Evolutionary conservation across 768 basidiomycete genomes (phyloP), one percentile per base, ranked within the genome.

Genomic region (Trametes villosa): DNA sequence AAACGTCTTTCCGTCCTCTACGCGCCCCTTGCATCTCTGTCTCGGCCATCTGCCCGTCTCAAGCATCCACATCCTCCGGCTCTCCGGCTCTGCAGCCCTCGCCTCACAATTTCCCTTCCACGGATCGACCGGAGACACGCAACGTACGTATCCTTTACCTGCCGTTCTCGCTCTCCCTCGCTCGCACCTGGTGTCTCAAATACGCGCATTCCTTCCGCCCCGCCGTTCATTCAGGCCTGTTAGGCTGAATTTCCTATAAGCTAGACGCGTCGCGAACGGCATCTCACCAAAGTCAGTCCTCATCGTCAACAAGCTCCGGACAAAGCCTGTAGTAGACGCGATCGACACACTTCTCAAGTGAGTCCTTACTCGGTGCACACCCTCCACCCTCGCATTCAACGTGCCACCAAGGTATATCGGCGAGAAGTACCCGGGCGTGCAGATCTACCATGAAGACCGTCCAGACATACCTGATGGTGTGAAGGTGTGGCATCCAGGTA

Each of bases 251-350:
- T 24, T 53, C 13, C 45, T 9, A 52, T 47, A 63, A 63, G 62
- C 52, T 55, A 63, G 62, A 45, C 62, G 62, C 53, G 62, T 63
- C 53, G 44, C 45, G 13, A 27, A 63, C 33, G 62, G 62, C 29
- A 59, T 59, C 13, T 54, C 83, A 26, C 87, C 84, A 42, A 84
- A 84, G 68, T 79, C 83, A 44, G 86, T 91, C 41, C 81, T 92
- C 52, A 83, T 92, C 63, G 89, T 92, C 15, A 92, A 92, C 76
- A 92, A 92, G 72, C 77, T 89, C 31, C 83, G 91, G 45, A 92
- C 91, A 38, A 84, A 86, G 57, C 87, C 87, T 9, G 90, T 92
- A 58, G 83, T 90, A 53, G 81, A 85, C 27, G 89, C 90, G 2
- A 91, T 92, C 59, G 83, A 89, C 63, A 84, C 87, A 8, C 82